A percentile compares a stretch with the other conserved stretches of the same genome.
Evolutionary conservation across 2,329 filamentous ascomycete species (phyloP).

Genomic region (Fusarium sp.): DNA sequence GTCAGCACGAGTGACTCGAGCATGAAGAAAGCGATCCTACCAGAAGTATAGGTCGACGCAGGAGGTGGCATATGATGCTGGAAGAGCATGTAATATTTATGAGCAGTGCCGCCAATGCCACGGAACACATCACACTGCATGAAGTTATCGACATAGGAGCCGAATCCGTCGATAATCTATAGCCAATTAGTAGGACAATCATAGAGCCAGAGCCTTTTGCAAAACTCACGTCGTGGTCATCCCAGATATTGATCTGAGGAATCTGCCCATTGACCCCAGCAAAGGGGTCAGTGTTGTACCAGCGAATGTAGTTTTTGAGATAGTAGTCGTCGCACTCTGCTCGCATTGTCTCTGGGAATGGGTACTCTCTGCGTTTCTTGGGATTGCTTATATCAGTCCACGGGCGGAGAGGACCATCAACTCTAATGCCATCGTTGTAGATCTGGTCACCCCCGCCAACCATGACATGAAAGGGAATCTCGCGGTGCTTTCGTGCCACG

Average conservation of each 20-base stretch:
- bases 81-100: conserved; percentile 98
- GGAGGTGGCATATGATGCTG: conserved; percentile 93
- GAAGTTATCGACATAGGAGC: conserved; percentile 92
- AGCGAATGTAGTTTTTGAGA: conserved; percentile 84
- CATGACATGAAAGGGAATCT: conserved; percentile 91
- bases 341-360: conserved; percentile 82
- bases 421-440: conserved; percentile 93
- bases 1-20: conserved; percentile 15
- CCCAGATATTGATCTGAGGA: conserved; percentile 96
- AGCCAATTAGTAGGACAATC: conserved; percentile 50
- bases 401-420: conserved; percentile 79
- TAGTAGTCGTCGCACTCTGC: conserved; percentile 91
- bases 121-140: conserved; percentile 94
- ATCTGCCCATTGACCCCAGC: conserved; percentile 89
- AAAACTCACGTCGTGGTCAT: conserved; percentile 81
- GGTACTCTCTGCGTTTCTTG: conserved; percentile 79
- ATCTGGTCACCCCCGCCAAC: conserved; percentile 95
- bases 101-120: conserved; percentile 89
- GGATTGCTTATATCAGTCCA: conserved; percentile 90
- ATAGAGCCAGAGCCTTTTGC: not conserved
- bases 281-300: conserved; percentile 88
- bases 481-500: conserved; percentile 82
- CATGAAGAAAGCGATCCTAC: conserved; percentile 16
- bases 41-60: conserved; percentile 77
- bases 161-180: conserved; percentile 88